Evolutionary conservation across 495 filamentous ascomycete genomes (phyloP), one percentile per base, ranked within the genome.

Genomic region (Annulohypoxylon maeteangense): DNA sequence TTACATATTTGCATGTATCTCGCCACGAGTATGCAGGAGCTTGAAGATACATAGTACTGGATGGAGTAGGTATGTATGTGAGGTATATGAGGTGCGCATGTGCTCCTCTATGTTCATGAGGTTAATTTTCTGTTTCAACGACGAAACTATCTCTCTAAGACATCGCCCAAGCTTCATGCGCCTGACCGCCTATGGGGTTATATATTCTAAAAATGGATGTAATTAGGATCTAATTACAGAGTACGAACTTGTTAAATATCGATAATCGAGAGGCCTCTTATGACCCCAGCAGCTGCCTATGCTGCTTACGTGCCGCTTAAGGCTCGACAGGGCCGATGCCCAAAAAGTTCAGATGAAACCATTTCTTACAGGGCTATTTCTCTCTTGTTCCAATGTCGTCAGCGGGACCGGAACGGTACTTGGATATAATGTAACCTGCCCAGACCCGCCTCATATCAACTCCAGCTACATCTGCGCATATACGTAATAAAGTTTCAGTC

Each of bases 231-330:
- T 65, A 72, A 72, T 72, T 72, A 72, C 53, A 65, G 65, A 72
- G 70, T 72, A 72, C 70, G 70, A 72, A 59, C 22, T 55, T 29
- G 57, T 48, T 67, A 64, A 72, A 60, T 57, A 61, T 55, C 44
- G 70, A 65, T 72, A 54, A 55, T 62, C 55, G 14, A 68, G 70
- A 73, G 70, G 70, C 70, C 70, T 73, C 70, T 73, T 27, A 27
- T 65, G 47, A 57, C 38, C 53, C 34, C 38, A 29, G 47, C 45
- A 48, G 45, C 45, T 48, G 45, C 45, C 45, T 25, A 25, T 44
- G 56, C 38, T 42, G 34, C 31, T 64, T 53, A 61, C 40, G 59
- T 40, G 36, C 65, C 31, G 48, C 44, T 36, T 64, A 67, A 62
- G 50, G 68, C 68, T 68, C 60, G 70, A 62, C 65, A 73, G 42